Base-by-base conservation (phyloP, 345 rosid species). In the Gossypium longicalyx region DNA sequence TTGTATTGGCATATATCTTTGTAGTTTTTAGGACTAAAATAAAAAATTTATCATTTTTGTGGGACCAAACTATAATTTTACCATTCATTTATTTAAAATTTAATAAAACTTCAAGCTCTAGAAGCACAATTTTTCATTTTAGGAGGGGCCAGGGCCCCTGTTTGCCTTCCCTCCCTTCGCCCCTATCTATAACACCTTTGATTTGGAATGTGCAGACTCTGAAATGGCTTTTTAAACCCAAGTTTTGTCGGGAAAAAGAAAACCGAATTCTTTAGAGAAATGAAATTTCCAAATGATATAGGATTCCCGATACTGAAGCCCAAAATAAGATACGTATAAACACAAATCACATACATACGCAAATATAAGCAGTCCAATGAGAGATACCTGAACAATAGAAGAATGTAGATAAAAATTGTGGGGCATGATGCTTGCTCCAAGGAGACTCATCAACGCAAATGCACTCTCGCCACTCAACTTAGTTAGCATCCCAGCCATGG, bases 331-430 rank as follows among this genome's bases (percentile, higher is more conserved):
- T 2, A 9, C 2, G 0, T 1, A 27, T 27, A 61, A 17, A 13
- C 44, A 12, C 27, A 43, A 61, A 7, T 61, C 65, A 59, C 12
- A 43, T 3, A 63, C 7, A 63, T 17, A 63, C 44, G 2, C 9
- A 5, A 1, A 61, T 38, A 34, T 17, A 34, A 2, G 41, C 41
- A 34, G 47, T 64, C 25, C 3, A 29, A 29, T 29, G 80, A 74
- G 25, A 81, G 34, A 47, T 87, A 91, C 99, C 97, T 78, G 87
- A 65, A 88, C 90, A 69, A 96, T 81, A 58, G 92, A 90, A 71
- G 99, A 96, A 87, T 96, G 97, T 71, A 96, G 90, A 81, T 91
- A 96, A 87, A 96, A 91, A 82, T 90, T 93, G 84, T 93, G 98
- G 82, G 99, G 99, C 90, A 87, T 85, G 63, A 93, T 85, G 84